These are phyloP conservation scores for Cutaneotrichosporon sp. DNA, from an alignment of 1,284 basidiomycete genomes.

Conservation along the genomic window DNA sequence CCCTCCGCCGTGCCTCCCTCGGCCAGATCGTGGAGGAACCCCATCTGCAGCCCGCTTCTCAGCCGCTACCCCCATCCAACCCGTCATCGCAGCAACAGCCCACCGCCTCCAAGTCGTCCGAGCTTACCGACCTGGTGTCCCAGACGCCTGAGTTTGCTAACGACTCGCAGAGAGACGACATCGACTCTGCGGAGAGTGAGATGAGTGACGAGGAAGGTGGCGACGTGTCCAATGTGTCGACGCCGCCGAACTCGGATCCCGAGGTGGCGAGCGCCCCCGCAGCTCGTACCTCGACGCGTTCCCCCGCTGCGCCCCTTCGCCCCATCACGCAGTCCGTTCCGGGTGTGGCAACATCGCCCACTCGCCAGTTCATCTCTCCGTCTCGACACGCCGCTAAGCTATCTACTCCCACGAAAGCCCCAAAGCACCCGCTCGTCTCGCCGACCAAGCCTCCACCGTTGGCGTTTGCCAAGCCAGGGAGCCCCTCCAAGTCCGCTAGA, in stretches of 20 bases:
- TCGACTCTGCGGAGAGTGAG: background rate
- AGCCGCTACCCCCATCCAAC: background rate
- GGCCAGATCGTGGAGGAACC: slow-evolving; percentile 2
- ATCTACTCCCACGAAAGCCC: background rate
- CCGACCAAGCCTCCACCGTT: slow-evolving; percentile 1
- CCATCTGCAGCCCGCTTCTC: background rate
- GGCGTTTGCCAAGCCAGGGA: too few relatives aligned
- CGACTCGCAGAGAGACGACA: background rate
- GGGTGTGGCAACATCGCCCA: background rate
- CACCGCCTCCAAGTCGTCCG: background rate
- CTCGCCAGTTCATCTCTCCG: background rate
- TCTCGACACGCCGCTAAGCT: slow-evolving; percentile 1
- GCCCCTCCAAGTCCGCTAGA: background rate
- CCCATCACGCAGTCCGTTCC: slow-evolving; percentile 6
- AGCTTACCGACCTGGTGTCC: background rate
- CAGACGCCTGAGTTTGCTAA: slow-evolving; percentile 5
- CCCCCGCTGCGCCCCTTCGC: background rate
- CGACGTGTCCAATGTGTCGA: slow-evolving; percentile 1
- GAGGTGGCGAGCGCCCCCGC: background rate
- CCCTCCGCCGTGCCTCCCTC: background rate
- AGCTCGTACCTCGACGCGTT: background rate
- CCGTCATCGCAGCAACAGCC: too few relatives aligned
- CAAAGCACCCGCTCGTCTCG: background rate
- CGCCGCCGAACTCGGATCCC: slow-evolving; percentile 1
- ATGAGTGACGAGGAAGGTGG: slow-evolving; percentile 7